These are phyloP conservation scores for Saturnispora serradocipensis DNA, from an alignment of 805 yeast species.

Conservation along the genomic window DNA sequence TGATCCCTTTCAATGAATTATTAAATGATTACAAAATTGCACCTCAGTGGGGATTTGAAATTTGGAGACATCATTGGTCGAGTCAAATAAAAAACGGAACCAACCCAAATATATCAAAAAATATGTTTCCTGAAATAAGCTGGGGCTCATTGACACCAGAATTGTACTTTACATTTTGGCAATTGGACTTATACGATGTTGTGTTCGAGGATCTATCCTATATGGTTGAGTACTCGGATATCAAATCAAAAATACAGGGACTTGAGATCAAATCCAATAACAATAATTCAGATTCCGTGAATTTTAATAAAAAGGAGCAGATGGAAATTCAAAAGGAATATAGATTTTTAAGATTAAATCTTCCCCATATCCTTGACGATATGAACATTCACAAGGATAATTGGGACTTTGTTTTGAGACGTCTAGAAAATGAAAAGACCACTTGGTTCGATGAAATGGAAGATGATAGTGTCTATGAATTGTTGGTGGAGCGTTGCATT, in stretches of 20 bases:
- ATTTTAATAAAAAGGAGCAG: conserved; percentile 13
- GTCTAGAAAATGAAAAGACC: conserved; percentile 23
- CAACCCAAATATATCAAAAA: conserved; percentile 13
- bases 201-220: conserved; percentile 45
- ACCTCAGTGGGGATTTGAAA: conserved; percentile 60
- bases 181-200: conserved; percentile 60
- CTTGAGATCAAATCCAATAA: conserved; percentile 29
- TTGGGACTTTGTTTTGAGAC: conserved; percentile 22
- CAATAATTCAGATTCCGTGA: conserved; percentile 21
- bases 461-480: neutral
- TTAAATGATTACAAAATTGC: conserved; percentile 36
- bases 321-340: conserved; percentile 21
- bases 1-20: conserved; percentile 36
- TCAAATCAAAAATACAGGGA: conserved; percentile 29
- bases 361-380: conserved; percentile 30
- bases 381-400: conserved; percentile 37
- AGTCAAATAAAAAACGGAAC: conserved; percentile 16
- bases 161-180: conserved; percentile 65
- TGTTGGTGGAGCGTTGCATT: conserved; percentile 51
- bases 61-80: conserved; percentile 54
- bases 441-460: conserved; percentile 36
- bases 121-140: conserved; percentile 13
- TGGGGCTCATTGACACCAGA: conserved; percentile 28
- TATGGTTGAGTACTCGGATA: conserved; percentile 33
- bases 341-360: conserved; percentile 18